Evolutionary conservation across 139 green algal species (phyloP).

Genomic region (Micromonas pusilla): DNA sequence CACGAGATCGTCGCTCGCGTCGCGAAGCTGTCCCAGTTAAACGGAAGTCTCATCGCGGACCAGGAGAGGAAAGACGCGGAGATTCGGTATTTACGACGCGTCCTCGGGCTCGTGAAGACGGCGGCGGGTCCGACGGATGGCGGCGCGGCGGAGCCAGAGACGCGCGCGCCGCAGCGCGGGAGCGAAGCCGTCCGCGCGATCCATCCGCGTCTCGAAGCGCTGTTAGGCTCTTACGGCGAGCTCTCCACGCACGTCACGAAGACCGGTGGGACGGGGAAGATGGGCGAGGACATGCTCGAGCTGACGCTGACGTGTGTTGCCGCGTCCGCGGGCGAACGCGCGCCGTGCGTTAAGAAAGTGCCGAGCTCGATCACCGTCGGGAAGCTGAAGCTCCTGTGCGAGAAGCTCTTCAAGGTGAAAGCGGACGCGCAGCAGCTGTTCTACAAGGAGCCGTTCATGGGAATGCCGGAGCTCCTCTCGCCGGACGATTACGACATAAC

Average conservation of each 20-base stretch:
- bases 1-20: conserved; percentile 24
- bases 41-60: not conserved
- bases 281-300: not conserved
- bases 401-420: conserved; percentile 26
- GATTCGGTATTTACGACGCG: conserved; percentile 22
- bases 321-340: not conserved
- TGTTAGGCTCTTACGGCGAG: not conserved
- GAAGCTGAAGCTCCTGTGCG: conserved; percentile 25
- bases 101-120: not conserved
- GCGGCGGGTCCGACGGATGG: not conserved
- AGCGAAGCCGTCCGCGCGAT: not conserved
- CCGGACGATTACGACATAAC: conserved; percentile 8
- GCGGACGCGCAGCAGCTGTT: not conserved
- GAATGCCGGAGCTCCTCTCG: not conserved
- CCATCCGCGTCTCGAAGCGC: not conserved
- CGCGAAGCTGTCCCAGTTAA: not conserved
- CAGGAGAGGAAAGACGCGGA: conserved; percentile 12
- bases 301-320: not conserved
- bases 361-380: conserved; percentile 1
- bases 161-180: not conserved
- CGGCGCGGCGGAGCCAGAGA: not conserved
- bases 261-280: not conserved
- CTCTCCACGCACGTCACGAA: conserved; percentile 10
- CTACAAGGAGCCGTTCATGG: not conserved
- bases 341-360: conserved; percentile 1